Evolutionary conservation across 495 filamentous ascomycete species (phyloP), one percentile per base, ranked within the genome.

Genomic region (Daldinia loculata): DNA sequence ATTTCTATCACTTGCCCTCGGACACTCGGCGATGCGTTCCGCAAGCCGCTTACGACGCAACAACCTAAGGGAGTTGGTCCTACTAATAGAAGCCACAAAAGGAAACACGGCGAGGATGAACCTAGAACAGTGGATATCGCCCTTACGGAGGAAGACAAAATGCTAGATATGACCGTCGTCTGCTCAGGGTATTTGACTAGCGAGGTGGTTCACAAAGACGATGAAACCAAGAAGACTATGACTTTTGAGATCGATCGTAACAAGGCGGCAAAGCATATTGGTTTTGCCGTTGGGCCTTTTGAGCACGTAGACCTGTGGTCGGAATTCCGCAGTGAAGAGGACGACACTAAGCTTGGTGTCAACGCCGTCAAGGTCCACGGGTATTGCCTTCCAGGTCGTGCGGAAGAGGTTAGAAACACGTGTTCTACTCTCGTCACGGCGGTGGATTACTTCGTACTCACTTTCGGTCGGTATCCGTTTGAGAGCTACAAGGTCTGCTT

Each of bases 241-340:
- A 91, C 90, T 0, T 99, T 98, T 74, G 86, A 87, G 29, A 88
- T 88, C 62, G 80, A 85, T 38, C 87, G 87, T 38, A 86, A 91
- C 27, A 86, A 95, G 2, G 88, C 93, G 4, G 88, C 94, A 4
- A 91, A 93, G 59, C 93, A 98, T 75, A 89, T 99, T 71, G 93
- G 93, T 2, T 95, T 99, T 77, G 92, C 91, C 11, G 86, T 98
- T 29, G 95, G 96, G 0, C 95, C 96, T 14, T 99, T 99, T 76
- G 93, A 98, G 76, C 90, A 93, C 72, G 87, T 97, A 55, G 93
- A 98, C 74, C 82, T 99, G 8, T 90, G 77, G 68, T 81, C 92
- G 7, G 92, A 95, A 71, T 97, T 92, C 74, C 89, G 96, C 17
- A 93, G 93, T 58, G 92, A 91, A 64, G 92, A 95, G 60, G 92